Evolutionary conservation across 306 rosid species (phyloP).

Genomic region (Quercus berberidifolia): DNA sequence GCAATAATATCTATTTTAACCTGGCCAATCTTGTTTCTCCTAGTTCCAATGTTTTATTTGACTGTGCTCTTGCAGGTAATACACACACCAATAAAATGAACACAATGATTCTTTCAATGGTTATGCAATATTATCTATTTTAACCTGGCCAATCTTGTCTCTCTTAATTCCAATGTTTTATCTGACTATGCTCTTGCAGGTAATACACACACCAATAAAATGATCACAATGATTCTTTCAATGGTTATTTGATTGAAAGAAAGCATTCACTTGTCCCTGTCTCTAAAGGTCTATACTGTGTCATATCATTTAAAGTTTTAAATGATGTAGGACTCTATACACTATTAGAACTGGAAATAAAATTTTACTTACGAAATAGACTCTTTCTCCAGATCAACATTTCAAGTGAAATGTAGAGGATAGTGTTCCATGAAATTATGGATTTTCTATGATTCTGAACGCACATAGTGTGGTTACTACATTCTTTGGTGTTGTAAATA

Average conservation of each 20-base stretch:
- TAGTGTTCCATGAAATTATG: background rate
- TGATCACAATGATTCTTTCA: background rate
- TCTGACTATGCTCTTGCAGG: slow-evolving; percentile 39
- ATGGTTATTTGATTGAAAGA: background rate
- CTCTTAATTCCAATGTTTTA: slow-evolving; percentile 39
- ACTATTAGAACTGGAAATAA: too few relatives aligned
- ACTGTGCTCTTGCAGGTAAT: slow-evolving; percentile 47
- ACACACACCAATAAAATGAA: background rate
- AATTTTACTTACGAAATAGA: background rate
- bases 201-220: slow-evolving; percentile 6
- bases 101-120: background rate
- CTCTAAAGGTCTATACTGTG: background rate
- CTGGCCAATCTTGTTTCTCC: slow-evolving; percentile 27
- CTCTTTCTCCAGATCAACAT: background rate
- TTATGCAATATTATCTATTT: slow-evolving; percentile 26
- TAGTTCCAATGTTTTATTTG: slow-evolving; percentile 33
- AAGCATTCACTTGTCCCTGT: background rate
- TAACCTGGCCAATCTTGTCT: slow-evolving; percentile 57
- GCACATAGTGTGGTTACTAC: background rate
- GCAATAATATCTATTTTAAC: slow-evolving; percentile 37
- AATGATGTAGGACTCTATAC: too few relatives aligned
- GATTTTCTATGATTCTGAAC: background rate
- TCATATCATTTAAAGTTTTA: too few relatives aligned
- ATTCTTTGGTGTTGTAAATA: background rate
- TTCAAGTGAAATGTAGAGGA: background rate